Evolutionary conservation across 768 basidiomycete genomes (phyloP).

Genomic region (Kwoniella mangroviensis): DNA sequence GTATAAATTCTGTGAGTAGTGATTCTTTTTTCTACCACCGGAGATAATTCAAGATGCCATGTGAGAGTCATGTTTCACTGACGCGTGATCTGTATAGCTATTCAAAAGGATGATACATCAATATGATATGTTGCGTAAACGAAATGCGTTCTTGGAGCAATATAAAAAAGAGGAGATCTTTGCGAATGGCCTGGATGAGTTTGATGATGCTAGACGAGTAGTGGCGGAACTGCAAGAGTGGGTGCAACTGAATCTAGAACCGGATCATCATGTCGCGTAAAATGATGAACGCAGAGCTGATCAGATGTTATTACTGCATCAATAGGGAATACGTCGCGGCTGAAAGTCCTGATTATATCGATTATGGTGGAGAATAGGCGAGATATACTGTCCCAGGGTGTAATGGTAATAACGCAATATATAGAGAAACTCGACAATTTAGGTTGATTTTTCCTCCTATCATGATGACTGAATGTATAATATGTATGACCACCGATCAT

Average conservation of each 20-base stretch:
- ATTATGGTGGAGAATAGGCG: slow-evolving; percentile 45
- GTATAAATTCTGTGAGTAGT: slow-evolving; percentile 86
- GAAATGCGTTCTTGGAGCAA: slow-evolving; percentile 94
- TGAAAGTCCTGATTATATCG: slow-evolving; percentile 90
- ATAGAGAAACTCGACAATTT: neutral
- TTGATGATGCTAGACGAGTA: slow-evolving; percentile 85
- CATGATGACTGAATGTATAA: neutral
- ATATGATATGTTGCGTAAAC: slow-evolving; percentile 81
- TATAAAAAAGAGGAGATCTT: slow-evolving; percentile 98
- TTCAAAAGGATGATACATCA: slow-evolving; percentile 97
- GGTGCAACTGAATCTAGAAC: slow-evolving; percentile 5
- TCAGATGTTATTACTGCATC: neutral
- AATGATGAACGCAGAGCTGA: no score
- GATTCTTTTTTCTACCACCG: no score
- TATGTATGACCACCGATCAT: no score
- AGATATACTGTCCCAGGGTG: neutral
- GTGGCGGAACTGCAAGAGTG: slow-evolving; percentile 43
- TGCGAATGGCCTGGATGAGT: slow-evolving; percentile 88
- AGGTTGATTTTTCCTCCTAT: neutral
- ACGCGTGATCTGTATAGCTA: slow-evolving; percentile 62
- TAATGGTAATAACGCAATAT: neutral
- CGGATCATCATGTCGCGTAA: no score
- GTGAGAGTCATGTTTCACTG: neutral
- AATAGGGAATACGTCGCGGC: slow-evolving; percentile 60
- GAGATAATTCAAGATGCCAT: neutral